Base-by-base conservation (phyloP, 176 grass and related monocot genomes). In the Paspalum vaginatum region DNA sequence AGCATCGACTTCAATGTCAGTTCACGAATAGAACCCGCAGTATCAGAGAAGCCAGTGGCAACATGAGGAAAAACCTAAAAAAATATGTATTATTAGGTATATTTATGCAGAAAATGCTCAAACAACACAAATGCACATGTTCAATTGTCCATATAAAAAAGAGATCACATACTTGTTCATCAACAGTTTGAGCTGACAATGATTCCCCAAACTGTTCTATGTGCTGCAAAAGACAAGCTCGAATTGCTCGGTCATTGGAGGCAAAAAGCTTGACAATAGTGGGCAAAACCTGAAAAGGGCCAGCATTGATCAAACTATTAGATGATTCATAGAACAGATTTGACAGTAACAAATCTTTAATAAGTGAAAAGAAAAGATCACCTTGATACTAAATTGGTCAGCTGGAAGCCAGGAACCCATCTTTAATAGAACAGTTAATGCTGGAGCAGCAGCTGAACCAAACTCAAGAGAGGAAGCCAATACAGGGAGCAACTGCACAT, bases 171-270 rank as follows among this genome's bases (percentile, higher is more conserved):
- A 99, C 96, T 89, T 99, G 96, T 59, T 99, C 93, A 89, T 99
- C 96, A 80, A 93, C 96, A 86, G 90, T 99, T 83, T 99, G 96
- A 81, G 86, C 66, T 70, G 88, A 75, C 77, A 99, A 81, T 65
- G 90, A 95, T 60, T 99, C 97, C 42, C 97, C 97, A 91, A 93
- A 99, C 82, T 99, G 97, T 79, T 99, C 97, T 91, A 96, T 81
- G 64, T 99, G 93, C 79, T 96, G 97, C 84, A 99, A 80, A 77
- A 99, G 97, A 78, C 88, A 89, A 90, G 91, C 97, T 90, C 97
- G 87, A 82, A 99, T 96, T 79, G 97, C 90, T 76, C 97, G 86
- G 65, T 99, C 97, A 54, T 91, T 99, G 20, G 97, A 99, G 25
- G 90, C 88, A 85, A 96, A 99, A 75, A 99, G 93, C 82, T 99